Base-by-base conservation (phyloP, 139 green algal genomes). In the Auxenochlorella pyrenoidosa region DNA sequence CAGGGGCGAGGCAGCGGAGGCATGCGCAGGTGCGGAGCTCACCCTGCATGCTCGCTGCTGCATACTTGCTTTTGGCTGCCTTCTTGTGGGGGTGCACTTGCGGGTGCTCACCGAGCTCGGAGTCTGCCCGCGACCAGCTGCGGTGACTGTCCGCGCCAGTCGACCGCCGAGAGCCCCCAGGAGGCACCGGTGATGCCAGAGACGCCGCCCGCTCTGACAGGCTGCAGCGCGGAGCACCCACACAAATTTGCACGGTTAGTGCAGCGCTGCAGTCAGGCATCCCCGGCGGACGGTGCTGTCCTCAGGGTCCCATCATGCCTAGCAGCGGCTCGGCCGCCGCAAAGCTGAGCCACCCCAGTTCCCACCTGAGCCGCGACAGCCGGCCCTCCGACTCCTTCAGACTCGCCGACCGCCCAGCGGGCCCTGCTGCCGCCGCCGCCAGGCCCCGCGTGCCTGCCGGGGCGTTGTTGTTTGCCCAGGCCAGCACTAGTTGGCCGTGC, bases 391-490 rank as follows among this genome's bases (percentile, higher is more conserved):
- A 26, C 40, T 66, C 43, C n/a, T 77, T 66, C 28, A 51, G 15
- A 54, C 30, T 73, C 59, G 30, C 19, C 5, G 32, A 5, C 0
- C 76, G 76, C 3, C 8, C 13, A 5, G 73, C 40, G 21, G 73
- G 26, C 38, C 73, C 28, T 13, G 41, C n/a, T 26, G 0, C 38
- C 51, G 51, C 78, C 3, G 44, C n/a, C 0, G 51, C 16, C 72
- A n/a, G 22, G 26, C 54, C 34, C 26, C 36, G 18, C 12, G 21
- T 8, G 26, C 75, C 54, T 36, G 41, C 40, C 34, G 72, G 24
- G 36, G 81, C 71, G 85, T 93, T 90, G 75, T 94, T 94, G 78
- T 85, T 75, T 40, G 91, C 90, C 91, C 91, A 94, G 59, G 83
- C 59, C 18, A 94, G 82, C 82, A 82, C 73, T 63, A 87, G 34